Base-by-base conservation (phyloP, 345 rosid genomes). In the Mercurialis annua region DNA sequence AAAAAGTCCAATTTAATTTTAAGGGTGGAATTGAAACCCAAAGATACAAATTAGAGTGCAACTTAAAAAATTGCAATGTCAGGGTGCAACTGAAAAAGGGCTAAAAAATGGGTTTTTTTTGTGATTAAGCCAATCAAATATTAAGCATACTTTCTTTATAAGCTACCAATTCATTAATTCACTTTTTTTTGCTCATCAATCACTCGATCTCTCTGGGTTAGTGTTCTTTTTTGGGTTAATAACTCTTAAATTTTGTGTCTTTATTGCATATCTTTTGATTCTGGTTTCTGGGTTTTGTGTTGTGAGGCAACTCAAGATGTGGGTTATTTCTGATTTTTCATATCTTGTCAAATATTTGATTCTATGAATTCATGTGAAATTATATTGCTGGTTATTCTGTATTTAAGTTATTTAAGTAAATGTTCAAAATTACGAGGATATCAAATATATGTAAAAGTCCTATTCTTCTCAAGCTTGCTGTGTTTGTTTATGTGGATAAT, bases 271-370 rank as follows among this genome's bases (percentile, higher is more conserved):
- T 26, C 0, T 23, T 36, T 23, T 26, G 40, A 20, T 44, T 58
- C 46, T 67, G 34, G 29, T 14, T 58, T 57, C 67, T 72, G 67
- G 59, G 68, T 69, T 66, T 61, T 64, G 18, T 47, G 34, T 15
- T 53, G 33, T 17, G 38, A 34, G 59, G 59, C 49, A 43, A 53
- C 66, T 69, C 43, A 38, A 23, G 36, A 43, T 17, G 24, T 59
- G 64, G 49, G 65, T 27, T 63, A 27, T 27, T 59, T 30, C 36
- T 55, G 4, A 23, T 67, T 17, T 63, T 63, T 64, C 21, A n/a
- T n/a, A n/a, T n/a, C n/a, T n/a, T n/a, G n/a, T n/a, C n/a, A n/a
- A n/a, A n/a, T n/a, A n/a, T n/a, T n/a, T n/a, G n/a, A n/a, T n/a
- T n/a, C n/a, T n/a, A n/a, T 26, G 15, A 36, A 30, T 71, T 23